Evolutionary conservation across 441 rosid genomes (phyloP).

Genomic region (Adansonia gregorii): DNA sequence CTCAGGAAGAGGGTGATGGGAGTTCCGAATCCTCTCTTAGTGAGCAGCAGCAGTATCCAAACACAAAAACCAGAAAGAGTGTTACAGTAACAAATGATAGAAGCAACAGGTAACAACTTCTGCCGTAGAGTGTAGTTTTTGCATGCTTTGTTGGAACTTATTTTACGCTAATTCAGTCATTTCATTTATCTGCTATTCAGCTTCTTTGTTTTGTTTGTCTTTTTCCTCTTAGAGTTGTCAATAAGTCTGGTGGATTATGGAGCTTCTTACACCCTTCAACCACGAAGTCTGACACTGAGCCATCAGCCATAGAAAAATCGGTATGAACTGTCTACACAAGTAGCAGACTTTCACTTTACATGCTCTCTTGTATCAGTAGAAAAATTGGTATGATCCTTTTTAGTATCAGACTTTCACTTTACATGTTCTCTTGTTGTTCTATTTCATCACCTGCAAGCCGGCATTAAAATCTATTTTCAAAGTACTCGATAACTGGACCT

Average conservation of each 20-base stretch:
- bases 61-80: conserved; percentile 48
- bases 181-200: conserved; percentile 10
- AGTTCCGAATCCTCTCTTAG: conserved; percentile 3
- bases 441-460: not conserved
- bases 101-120: conserved; percentile 54
- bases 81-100: conserved; percentile 41
- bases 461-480: not conserved
- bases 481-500: not conserved
- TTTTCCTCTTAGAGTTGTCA: conserved; percentile 32
- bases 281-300: conserved; percentile 48
- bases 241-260: conserved; percentile 68
- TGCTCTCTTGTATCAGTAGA: conserved; percentile 12
- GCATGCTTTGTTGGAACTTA: conserved; percentile 19
- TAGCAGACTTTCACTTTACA: conserved; percentile 19
- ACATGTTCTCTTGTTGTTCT: not conserved
- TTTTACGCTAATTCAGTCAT: conserved; percentile 30
- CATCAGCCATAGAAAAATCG: conserved; percentile 40
- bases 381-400: not conserved
- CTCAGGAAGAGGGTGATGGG: conserved; percentile 2
- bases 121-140: conserved; percentile 28
- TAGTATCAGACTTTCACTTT: conserved; percentile 7
- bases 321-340: conserved; percentile 44
- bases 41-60: conserved; percentile 39
- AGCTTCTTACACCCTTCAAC: conserved; percentile 54
- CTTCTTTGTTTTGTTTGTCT: conserved; percentile 23